phyloP scores from a whole-genome alignment of 2,329 filamentous ascomycete species.

The Epichloe elymi region DNA sequence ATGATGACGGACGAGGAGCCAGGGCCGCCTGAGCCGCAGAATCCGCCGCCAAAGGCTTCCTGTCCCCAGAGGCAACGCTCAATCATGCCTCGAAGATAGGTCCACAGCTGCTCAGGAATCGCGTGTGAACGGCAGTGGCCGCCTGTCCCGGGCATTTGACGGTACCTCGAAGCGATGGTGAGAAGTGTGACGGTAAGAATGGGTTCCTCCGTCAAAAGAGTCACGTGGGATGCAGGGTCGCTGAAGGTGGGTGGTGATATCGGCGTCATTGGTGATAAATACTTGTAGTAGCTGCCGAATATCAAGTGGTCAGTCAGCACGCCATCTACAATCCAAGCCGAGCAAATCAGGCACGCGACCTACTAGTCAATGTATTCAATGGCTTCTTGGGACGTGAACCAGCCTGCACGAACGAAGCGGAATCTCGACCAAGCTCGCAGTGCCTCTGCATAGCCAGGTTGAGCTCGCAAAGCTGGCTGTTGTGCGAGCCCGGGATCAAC shows the following conservation, averaged over 20 bases:
- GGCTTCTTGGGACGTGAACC: constrained; percentile 89
- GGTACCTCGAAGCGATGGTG: constrained; percentile 81
- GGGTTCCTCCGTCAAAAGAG: constrained; percentile 77
- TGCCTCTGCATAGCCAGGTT: constrained; percentile 52
- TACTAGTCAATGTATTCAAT: constrained; percentile 91
- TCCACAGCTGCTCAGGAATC: constrained; percentile 93
- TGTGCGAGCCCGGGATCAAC: constrained; percentile 35
- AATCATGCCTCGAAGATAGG: constrained; percentile 87
- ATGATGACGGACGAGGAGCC: constrained; percentile 25
- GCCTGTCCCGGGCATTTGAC: constrained; percentile 65
- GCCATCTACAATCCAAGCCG: neutral
- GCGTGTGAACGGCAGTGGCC: constrained; percentile 74
- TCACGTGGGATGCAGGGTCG: constrained; percentile 64
- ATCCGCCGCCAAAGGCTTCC: constrained; percentile 84
- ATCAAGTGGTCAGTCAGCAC: neutral
- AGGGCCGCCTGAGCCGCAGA: constrained; percentile 56
- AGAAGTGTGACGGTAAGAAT: constrained; percentile 85
- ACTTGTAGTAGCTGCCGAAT: constrained; percentile 66
- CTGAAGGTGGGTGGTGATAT: constrained; percentile 87
- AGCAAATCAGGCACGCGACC: constrained; percentile 15
- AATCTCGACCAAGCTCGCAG: constrained; percentile 82
- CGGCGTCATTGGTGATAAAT: constrained; percentile 81
- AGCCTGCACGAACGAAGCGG: constrained; percentile 89
- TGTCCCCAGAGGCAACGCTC: constrained; percentile 91
- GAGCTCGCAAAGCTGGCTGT: constrained; percentile 29